phyloP scores from a whole-genome alignment of 148 eudicot species.

The Heliosperma pusillum region DNA sequence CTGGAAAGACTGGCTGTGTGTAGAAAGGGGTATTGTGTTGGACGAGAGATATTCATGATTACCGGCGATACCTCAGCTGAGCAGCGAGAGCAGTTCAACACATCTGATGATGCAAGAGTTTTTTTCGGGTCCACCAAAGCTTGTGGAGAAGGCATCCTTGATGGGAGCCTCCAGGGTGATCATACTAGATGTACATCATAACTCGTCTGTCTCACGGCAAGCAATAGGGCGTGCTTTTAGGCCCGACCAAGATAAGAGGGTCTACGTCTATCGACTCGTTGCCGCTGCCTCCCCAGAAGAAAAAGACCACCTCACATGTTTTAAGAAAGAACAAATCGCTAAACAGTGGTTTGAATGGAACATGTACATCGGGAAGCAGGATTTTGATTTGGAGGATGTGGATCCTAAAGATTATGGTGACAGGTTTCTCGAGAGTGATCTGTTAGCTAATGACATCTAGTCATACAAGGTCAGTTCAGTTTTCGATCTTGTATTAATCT shows the following conservation, averaged over 20 bases:
- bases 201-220: conserved; percentile 92
- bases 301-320: no score
- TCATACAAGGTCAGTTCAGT: conserved; percentile 49
- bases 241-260: conserved; percentile 82
- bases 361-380: conserved; percentile 39
- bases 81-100: no score
- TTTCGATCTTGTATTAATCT: not conserved
- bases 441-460: conserved; percentile 54
- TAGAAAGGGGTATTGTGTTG: no score
- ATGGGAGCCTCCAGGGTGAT: no score
- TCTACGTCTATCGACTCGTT: conserved; percentile 59
- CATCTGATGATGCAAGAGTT: no score
- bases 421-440: no score
- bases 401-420: conserved; percentile 62
- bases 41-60: no score
- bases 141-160: no score
- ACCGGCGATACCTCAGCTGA: no score
- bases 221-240: conserved; percentile 94
- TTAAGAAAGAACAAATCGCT: no score
- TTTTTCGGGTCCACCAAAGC: no score
- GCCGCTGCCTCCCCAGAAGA: conserved; percentile 81
- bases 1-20: no score
- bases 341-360: conserved; percentile 97
- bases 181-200: conserved; percentile 72
- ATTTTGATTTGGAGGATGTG: conserved; percentile 54